Conservation (phyloP, 2,329 filamentous ascomycete species). For the Waltergamsia citrina region DNA sequence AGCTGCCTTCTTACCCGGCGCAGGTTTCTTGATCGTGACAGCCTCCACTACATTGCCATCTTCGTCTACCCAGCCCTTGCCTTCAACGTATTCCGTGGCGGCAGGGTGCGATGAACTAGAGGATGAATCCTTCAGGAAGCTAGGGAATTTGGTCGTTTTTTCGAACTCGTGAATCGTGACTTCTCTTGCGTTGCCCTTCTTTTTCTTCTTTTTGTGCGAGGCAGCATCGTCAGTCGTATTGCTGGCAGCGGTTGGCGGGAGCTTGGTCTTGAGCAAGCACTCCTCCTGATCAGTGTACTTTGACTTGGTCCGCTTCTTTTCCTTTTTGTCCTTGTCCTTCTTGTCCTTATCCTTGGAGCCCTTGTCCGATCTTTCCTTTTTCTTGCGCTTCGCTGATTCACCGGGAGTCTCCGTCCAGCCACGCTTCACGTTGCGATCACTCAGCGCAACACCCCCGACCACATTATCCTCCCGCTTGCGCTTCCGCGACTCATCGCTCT, state of each 20-base stretch:
- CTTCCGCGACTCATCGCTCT: constrained; percentile 29
- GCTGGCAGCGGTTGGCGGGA: constrained; percentile 42
- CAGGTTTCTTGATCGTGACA: constrained; percentile 28
- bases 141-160: constrained; percentile 73
- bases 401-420: constrained; percentile 72
- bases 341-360: constrained; percentile 38
- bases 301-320: constrained; percentile 54
- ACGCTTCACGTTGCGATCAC: constrained; percentile 72
- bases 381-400: constrained; percentile 34
- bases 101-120: constrained; percentile 14
- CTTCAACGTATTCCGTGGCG: constrained; percentile 62
- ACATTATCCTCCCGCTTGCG: constrained; percentile 42
- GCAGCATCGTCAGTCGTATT: constrained; percentile 31
- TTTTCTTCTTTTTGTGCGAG: constrained; percentile 45
- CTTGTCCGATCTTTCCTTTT: constrained; percentile 43
- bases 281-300: constrained; percentile 76
- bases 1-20: constrained; percentile 10
- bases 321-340: constrained; percentile 44
- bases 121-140: constrained; percentile 58
- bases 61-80: constrained; percentile 80
- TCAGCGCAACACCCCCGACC: constrained; percentile 59
- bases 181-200: constrained; percentile 39
- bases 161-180: constrained; percentile 82
- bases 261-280: constrained; percentile 72
- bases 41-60: constrained; percentile 66